Conservation (phyloP, 2,329 filamentous ascomycete species). For the Penicillium sp. region DNA sequence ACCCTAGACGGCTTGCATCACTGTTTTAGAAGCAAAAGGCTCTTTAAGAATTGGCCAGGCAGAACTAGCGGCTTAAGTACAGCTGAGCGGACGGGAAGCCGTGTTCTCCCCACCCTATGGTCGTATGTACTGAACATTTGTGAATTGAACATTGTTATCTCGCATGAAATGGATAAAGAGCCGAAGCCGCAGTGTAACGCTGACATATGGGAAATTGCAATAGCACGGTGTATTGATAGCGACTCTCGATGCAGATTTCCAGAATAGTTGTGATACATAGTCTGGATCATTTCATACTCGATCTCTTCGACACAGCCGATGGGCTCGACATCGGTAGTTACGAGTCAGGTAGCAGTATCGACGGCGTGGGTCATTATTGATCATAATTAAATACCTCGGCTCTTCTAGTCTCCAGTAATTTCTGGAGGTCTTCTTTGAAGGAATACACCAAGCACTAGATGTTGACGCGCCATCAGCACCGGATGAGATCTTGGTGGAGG, state of each 20-base stretch:
- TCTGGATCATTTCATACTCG: constrained; percentile 46
- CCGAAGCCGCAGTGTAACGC: constrained; percentile 37
- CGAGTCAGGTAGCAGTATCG: constrained; percentile 30
- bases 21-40: too few species aligned
- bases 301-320: constrained; percentile 41
- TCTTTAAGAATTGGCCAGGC: too few species aligned
- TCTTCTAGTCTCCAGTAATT: constrained; percentile 19
- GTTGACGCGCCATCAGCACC: constrained; percentile 48
- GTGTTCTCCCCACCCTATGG: too few species aligned
- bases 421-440: constrained; percentile 48
- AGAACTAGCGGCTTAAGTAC: too few species aligned
- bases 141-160: too few species aligned
- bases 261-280: constrained; percentile 38
- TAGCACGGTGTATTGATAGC: constrained; percentile 40
- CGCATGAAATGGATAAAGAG: constrained; percentile 39
- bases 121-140: too few species aligned
- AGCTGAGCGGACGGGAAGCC: too few species aligned
- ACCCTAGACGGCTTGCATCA: too few species aligned
- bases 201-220: constrained; percentile 43
- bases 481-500: constrained; percentile 47
- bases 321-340: constrained; percentile 43
- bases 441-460: constrained; percentile 49
- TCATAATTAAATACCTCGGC: constrained; percentile 20
- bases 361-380: constrained; percentile 28
- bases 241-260: constrained; percentile 45